phyloP scores from a whole-genome alignment of 2,329 filamentous ascomycete genomes.

The Scytalidium sp. region DNA sequence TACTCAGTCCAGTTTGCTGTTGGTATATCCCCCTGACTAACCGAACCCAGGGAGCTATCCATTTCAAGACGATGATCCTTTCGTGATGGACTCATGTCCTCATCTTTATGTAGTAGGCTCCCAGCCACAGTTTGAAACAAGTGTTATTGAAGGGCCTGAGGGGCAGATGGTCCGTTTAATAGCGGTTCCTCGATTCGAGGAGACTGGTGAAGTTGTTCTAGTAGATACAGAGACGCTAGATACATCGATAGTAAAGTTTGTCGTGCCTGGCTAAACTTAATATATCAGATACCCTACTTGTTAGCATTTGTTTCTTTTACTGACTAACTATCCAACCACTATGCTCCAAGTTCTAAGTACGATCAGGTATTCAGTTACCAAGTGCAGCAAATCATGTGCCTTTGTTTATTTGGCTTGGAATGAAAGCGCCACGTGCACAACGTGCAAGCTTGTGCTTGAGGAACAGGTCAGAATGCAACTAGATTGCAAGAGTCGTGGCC shows the following conservation, averaged over 20 bases:
- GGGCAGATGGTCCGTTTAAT: slow-evolving; percentile 74
- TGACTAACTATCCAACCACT: too few species aligned
- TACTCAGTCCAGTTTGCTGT: background rate
- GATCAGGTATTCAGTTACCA: too few species aligned
- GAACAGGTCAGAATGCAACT: too few species aligned
- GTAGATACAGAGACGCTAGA: slow-evolving; percentile 85
- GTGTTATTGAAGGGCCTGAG: slow-evolving; percentile 61
- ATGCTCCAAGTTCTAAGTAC: too few species aligned
- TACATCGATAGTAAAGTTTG: slow-evolving; percentile 22
- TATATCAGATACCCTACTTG: background rate
- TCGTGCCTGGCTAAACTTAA: slow-evolving; percentile 5
- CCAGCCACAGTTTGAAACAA: slow-evolving; percentile 75
- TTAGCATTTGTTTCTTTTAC: too few species aligned
- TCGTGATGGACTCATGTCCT: slow-evolving; percentile 80
- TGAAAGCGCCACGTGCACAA: too few species aligned
- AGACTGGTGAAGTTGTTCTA: slow-evolving; percentile 76
- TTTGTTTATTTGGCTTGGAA: too few species aligned
- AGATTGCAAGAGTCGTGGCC: too few species aligned
- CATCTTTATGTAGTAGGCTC: slow-evolving; percentile 90
- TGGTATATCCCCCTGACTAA: slow-evolving; percentile 7
- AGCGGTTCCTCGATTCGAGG: slow-evolving; percentile 77
- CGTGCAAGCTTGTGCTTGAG: too few species aligned
- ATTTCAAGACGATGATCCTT: slow-evolving; percentile 90
- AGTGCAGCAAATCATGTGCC: too few species aligned
- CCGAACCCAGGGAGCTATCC: slow-evolving; percentile 76